Evolutionary conservation across 148 eudicot genomes (phyloP).

Genomic region (Diospyros kaki): DNA sequence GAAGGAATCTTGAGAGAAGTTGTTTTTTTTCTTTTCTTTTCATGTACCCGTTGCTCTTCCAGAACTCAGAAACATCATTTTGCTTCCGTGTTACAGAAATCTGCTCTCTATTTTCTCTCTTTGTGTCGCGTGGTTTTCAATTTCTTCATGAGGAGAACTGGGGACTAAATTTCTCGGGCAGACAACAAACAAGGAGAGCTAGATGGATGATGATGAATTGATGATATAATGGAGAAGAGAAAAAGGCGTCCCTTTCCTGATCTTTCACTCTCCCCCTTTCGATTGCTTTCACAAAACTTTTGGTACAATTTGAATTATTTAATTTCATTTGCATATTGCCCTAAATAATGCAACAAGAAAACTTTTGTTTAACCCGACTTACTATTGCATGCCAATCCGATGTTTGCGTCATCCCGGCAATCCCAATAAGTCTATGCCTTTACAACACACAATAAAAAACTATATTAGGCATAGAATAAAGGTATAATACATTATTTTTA

Average conservation of each 20-base stretch:
- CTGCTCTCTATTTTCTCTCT: neutral
- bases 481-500: no score
- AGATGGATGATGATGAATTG: conserved; percentile 22
- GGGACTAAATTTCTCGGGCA: conserved; percentile 11
- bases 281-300: conserved; percentile 12
- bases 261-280: conserved; percentile 6
- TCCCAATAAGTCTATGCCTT: no score
- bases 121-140: neutral
- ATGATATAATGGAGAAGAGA: conserved; percentile 13
- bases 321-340: no score
- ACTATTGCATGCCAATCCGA: no score
- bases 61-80: conserved; percentile 16
- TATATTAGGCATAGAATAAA: no score
- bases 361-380: no score
- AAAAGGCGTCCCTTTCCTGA: conserved; percentile 19
- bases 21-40: neutral
- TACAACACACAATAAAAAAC: no score
- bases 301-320: neutral
- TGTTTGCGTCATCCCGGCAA: no score
- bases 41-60: conserved; percentile 8
- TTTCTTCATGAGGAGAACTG: neutral
- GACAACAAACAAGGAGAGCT: conserved; percentile 12
- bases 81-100: conserved; percentile 1
- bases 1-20: no score
- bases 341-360: no score